Evolutionary conservation across 1,284 basidiomycete genomes (phyloP).

Genomic region (Leccinum holopus): DNA sequence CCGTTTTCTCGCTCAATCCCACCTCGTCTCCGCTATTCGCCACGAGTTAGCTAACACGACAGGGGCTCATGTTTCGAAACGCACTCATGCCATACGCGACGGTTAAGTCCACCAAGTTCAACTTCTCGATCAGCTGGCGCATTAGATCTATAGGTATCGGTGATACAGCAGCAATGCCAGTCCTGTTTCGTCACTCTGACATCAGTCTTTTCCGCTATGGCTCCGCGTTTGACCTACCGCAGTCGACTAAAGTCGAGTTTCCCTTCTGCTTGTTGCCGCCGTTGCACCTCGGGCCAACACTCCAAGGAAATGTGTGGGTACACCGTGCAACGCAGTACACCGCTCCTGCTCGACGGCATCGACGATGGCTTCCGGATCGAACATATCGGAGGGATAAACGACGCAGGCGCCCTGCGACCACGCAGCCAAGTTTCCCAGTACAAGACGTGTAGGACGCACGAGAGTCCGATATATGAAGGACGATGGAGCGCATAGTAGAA

Average conservation of each 20-base stretch:
- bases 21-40: slow-evolving; percentile 58
- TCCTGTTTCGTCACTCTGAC: slow-evolving; percentile 42
- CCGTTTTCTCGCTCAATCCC: neutral
- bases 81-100: slow-evolving; percentile 85
- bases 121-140: slow-evolving; percentile 62
- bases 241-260: slow-evolving; percentile 48
- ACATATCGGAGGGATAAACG: slow-evolving; percentile 72
- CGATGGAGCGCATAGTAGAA: neutral
- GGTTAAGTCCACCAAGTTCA: slow-evolving; percentile 71
- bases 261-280: slow-evolving; percentile 47
- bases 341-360: slow-evolving; percentile 66
- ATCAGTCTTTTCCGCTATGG: neutral
- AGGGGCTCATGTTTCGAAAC: slow-evolving; percentile 27
- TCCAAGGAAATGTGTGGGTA: slow-evolving; percentile 82
- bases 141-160: slow-evolving; percentile 79
- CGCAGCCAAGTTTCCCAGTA: slow-evolving; percentile 78
- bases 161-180: slow-evolving; percentile 79
- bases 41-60: slow-evolving; percentile 23
- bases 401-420: slow-evolving; percentile 75
- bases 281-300: slow-evolving; percentile 64
- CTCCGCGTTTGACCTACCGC: slow-evolving; percentile 44
- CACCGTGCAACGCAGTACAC: slow-evolving; percentile 80
- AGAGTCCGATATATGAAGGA: slow-evolving; percentile 9
- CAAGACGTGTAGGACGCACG: slow-evolving; percentile 52
- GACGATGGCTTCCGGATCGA: slow-evolving; percentile 62